Base-by-base conservation (phyloP, 2,329 filamentous ascomycete genomes). In the Colletotrichum theobromicola region DNA sequence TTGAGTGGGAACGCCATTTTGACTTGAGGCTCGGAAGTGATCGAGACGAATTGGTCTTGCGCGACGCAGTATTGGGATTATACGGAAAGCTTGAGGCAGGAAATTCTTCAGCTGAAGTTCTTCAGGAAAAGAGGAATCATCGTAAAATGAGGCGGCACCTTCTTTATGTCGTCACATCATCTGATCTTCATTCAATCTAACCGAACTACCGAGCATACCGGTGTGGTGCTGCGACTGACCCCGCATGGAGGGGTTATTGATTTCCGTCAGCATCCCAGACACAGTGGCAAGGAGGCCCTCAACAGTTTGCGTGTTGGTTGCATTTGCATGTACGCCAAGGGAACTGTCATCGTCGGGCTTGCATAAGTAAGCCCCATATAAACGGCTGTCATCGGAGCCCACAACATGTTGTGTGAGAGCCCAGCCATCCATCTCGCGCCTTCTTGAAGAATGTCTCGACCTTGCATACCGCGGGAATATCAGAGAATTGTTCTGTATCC, bases 1-100 rank as follows among this genome's bases (percentile, higher is more conserved):
- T 58, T 71, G 8, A 71, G 26, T 13, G 30, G 68, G 12, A 71
- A 71, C 18, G 46, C 26, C 68, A 71, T 71, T n/a, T 24, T 30
- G 18, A 53, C 13, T 35, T 35, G 26, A 61, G n/a, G n/a, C 3
- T 61, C 13, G 26, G 10, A 34, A 15, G 8, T 32, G 30, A 61
- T 13, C 21, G 1, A 30, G 2, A 21, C n/a, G 16, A n/a, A 4
- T 32, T 30, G 28, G 57, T 57, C 4, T 57, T 21, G 42, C n/a
- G 42, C n/a, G n/a, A 21, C 10, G n/a, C n/a, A 12, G 24, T 24
- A 13, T 13, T 21, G 42, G 12, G 13, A 5, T 21, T 21, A 13
- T 13, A n/a, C 42, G n/a, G n/a, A 21, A 50, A 5, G n/a, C n/a
- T 50, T 10, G n/a, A 12, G 10, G n/a, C 16, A 21, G 42, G 10